phyloP scores from a whole-genome alignment of 805 yeast species.

The Starmerella lactis-condensi region DNA sequence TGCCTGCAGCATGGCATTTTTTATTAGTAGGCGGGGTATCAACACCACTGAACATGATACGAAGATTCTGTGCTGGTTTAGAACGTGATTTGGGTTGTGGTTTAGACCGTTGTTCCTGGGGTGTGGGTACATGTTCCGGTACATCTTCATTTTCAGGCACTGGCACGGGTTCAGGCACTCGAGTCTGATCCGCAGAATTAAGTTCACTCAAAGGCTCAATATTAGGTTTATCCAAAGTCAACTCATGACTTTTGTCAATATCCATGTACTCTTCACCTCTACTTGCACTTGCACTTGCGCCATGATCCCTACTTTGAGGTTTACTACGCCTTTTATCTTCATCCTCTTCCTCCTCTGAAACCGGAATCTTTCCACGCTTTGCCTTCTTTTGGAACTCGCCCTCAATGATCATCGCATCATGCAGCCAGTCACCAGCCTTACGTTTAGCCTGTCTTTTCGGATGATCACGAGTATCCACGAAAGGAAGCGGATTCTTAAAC shows the following conservation, averaged over 20 bases:
- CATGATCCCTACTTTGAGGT: too few species aligned
- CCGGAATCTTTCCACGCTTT: conserved; percentile 5
- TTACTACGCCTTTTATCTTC: not conserved
- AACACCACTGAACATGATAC: conserved; percentile 18
- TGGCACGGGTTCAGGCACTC: not conserved
- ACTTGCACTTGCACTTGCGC: not conserved
- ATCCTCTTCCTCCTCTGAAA: not conserved
- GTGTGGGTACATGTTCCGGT: too few species aligned
- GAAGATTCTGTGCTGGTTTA: conserved; percentile 1
- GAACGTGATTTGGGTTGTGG: too few species aligned
- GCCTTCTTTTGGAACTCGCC: conserved; percentile 42
- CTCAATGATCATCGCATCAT: conserved; percentile 36
- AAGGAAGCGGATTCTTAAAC: conserved; percentile 20
- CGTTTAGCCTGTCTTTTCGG: conserved; percentile 34
- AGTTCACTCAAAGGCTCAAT: not conserved
- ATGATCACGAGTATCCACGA: conserved; percentile 8
- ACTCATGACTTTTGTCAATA: too few species aligned
- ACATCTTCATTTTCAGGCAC: too few species aligned
- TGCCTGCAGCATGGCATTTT: conserved; percentile 32
- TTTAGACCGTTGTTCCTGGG: too few species aligned
- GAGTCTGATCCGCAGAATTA: not conserved
- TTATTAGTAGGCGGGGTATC: conserved; percentile 14
- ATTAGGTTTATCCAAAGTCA: not conserved
- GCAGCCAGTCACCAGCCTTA: conserved; percentile 47
- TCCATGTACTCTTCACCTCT: too few species aligned